A percentile compares a stretch with the other conserved stretches of the same genome.
Conservation (phyloP, 805 yeast genomes). For the Suhomyces vadensis region DNA sequence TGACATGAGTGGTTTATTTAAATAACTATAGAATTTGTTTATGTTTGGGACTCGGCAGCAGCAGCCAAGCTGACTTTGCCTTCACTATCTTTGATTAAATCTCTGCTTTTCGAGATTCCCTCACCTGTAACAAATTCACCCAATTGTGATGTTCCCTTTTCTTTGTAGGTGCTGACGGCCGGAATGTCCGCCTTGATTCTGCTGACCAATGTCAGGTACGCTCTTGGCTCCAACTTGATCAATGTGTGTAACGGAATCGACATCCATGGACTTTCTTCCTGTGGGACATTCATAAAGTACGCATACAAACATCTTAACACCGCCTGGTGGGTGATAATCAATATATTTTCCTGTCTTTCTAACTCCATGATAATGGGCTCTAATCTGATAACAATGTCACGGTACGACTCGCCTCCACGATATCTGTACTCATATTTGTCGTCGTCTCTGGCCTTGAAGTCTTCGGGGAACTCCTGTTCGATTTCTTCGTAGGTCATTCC, state of each 20-base stretch:
- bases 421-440: constrained; percentile 94
- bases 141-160: constrained; percentile 78
- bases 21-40: background rate
- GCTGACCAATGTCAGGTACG: constrained; percentile 84
- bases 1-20: too few species aligned
- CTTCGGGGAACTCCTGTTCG: constrained; percentile 83
- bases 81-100: constrained; percentile 45
- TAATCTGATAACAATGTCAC: constrained; percentile 90
- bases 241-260: constrained; percentile 95
- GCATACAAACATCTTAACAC: constrained; percentile 96
- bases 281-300: constrained; percentile 97
- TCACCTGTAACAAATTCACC: constrained; percentile 48
- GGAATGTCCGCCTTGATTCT: constrained; percentile 95
- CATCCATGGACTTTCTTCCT: constrained; percentile 98
- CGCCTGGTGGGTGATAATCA: constrained; percentile 97
- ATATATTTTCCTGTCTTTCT: constrained; percentile 93
- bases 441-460: constrained; percentile 92
- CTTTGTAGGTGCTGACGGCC: constrained; percentile 95
- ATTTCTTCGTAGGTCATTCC: constrained; percentile 94
- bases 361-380: constrained; percentile 99
- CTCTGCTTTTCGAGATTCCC: constrained; percentile 47
- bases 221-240: constrained; percentile 92
- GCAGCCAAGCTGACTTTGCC: constrained; percentile 5
- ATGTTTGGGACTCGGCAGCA: background rate
- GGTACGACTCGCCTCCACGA: constrained; percentile 95